Conservation (phyloP, 2,329 filamentous ascomycete species). For the Colletotrichum destructivum region DNA sequence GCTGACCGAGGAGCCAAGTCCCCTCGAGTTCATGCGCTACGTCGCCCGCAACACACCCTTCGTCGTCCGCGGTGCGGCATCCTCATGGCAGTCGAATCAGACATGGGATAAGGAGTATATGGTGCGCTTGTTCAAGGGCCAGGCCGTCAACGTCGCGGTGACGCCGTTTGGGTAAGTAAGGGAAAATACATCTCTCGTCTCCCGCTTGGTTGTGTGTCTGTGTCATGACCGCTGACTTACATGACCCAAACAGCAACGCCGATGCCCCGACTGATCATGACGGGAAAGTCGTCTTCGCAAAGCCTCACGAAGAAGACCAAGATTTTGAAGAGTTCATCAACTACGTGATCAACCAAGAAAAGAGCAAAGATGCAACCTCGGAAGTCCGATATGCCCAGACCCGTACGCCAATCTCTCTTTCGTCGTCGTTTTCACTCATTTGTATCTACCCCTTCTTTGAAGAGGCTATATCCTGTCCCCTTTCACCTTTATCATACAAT, state of each 20-base stretch:
- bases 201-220: background rate
- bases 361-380: constrained; percentile 43
- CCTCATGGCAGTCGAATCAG: constrained; percentile 73
- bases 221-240: constrained; percentile 23
- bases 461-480: no score
- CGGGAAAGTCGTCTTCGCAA: constrained; percentile 71
- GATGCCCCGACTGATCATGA: constrained; percentile 65
- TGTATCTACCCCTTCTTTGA: background rate
- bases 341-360: constrained; percentile 64
- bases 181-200: background rate
- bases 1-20: constrained; percentile 75
- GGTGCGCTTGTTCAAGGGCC: constrained; percentile 65
- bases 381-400: constrained; percentile 83
- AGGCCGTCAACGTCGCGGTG: constrained; percentile 80
- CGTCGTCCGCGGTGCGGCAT: constrained; percentile 75
- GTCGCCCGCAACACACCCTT: constrained; percentile 83
- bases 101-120: constrained; percentile 77
- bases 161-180: constrained; percentile 77
- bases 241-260: constrained; percentile 55
- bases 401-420: constrained; percentile 59
- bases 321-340: constrained; percentile 74
- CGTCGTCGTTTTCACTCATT: background rate
- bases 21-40: constrained; percentile 85
- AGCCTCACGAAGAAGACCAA: constrained; percentile 78
- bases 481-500: no score